Percentiles rank a stretch among this genome's conserved stretches.
Conservation (phyloP, 1,284 basidiomycete genomes). For the Phellinidium pouzarii region DNA sequence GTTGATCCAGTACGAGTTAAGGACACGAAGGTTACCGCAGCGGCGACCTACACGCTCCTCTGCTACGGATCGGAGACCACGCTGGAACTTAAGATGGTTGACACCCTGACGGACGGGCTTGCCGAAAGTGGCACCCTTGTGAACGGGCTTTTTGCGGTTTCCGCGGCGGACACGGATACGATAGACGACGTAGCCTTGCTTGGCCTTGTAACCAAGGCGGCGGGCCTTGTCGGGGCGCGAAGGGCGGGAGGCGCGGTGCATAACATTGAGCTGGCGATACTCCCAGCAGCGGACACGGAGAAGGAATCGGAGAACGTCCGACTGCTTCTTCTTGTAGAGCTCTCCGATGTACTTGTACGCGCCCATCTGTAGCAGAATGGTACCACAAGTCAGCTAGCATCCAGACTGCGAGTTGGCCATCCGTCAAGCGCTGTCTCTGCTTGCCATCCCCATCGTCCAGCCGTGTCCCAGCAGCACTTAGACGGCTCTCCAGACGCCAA, state of each 20-base stretch:
- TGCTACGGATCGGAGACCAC: conserved; percentile 87
- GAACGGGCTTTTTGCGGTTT: conserved; percentile 98
- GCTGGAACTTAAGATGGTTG: conserved; percentile 98
- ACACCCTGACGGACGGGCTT: conserved; percentile 99
- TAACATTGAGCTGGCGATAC: conserved; percentile 96
- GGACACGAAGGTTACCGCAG: conserved; percentile 92
- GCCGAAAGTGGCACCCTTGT: conserved; percentile 98
- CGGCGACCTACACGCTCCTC: conserved; percentile 98
- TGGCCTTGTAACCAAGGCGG: conserved; percentile 98
- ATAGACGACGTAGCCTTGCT: conserved; percentile 99
- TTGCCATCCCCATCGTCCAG: background rate
- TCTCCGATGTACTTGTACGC: conserved; percentile 98
- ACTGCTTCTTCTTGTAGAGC: conserved; percentile 94
- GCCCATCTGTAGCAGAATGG: conserved; percentile 49
- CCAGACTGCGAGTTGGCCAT: conserved; percentile 12
- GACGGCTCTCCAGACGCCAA: background rate
- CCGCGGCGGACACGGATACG: conserved; percentile 96
- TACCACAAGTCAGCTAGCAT: conserved; percentile 2
- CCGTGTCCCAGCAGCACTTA: conserved; percentile 1
- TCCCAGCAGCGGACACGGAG: conserved; percentile 99
- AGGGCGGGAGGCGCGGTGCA: conserved; percentile 95
- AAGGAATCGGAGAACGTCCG: conserved; percentile 96
- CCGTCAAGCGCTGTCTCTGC: conserved; percentile 2
- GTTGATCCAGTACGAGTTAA: conserved; percentile 99
- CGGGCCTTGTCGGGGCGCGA: conserved; percentile 99